Evolutionary conservation across 495 filamentous ascomycete genomes (phyloP).

Genomic region (Aspergillus nidulans): DNA sequence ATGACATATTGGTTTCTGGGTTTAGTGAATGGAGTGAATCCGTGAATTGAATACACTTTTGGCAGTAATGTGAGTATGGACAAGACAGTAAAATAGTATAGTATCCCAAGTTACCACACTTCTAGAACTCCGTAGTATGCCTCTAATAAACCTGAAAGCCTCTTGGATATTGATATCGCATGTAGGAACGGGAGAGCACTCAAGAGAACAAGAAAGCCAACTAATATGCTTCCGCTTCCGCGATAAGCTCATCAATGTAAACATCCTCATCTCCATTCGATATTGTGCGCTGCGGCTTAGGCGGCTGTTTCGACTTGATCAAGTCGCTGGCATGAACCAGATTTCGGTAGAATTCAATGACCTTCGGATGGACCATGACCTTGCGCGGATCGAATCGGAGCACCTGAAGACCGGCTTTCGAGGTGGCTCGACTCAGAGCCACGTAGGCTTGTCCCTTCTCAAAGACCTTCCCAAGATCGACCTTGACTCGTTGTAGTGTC

Average conservation of each 20-base stretch:
- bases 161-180: slow-evolving; percentile 5
- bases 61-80: neutral
- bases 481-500: slow-evolving; percentile 90
- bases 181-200: too few species aligned
- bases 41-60: too few species aligned
- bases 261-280: slow-evolving; percentile 4
- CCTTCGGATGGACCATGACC: slow-evolving; percentile 90
- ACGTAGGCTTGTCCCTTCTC: slow-evolving; percentile 79
- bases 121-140: neutral
- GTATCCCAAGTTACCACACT: neutral
- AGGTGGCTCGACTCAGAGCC: slow-evolving; percentile 70
- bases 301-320: slow-evolving; percentile 25
- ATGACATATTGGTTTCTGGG: too few species aligned
- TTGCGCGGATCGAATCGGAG: slow-evolving; percentile 82
- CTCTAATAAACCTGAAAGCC: neutral
- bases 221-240: neutral
- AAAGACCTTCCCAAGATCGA: slow-evolving; percentile 86
- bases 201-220: neutral
- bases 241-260: slow-evolving; percentile 7
- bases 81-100: too few species aligned
- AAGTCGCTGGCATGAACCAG: slow-evolving; percentile 54
- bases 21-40: too few species aligned
- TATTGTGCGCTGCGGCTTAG: neutral
- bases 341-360: slow-evolving; percentile 77
- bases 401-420: slow-evolving; percentile 83